Evolutionary conservation across 345 rosid species (phyloP), one percentile per base, ranked within the genome.

Genomic region (Lepidium didymum): DNA sequence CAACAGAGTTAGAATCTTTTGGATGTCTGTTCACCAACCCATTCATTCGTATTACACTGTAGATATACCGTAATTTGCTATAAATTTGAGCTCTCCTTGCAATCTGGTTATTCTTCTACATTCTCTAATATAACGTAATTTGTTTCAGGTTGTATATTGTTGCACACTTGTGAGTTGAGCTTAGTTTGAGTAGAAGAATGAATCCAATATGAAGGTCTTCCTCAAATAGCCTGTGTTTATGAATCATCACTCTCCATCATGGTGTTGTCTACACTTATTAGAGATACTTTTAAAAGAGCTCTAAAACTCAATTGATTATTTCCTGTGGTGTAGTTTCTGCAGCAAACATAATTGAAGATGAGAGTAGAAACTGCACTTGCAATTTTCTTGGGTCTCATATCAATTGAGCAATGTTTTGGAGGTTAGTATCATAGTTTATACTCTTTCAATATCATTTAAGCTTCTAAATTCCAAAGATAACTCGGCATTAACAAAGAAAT

Each of bases 331-430:
- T 50, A 68, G 36, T 52, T 57, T n/a, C 52, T 29, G 45, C 35
- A 47, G 47, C 70, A 66, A 33, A 54, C 35, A 65, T 67, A 82
- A 69, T 90, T 84, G 91, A 91, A 79, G 88, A 78, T 76, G 53
- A 79, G 67, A 67, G 76, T 79, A 59, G 68, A 71, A 77, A 74
- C 78, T 10, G 69, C 66, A 15, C 69, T 94, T 70, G 58, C 70
- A 49, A 76, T 70, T 78, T 72, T 87, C 45, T 18, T 80, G 59
- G 18, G 79, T 62, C 67, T 91, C 67, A 74, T 84, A 74, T 73
- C 81, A 72, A 35, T 89, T 74, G 88, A 75, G 62, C 89, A 45
- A 69, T 80, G 86, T 74, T 67, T 81, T 73, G 83, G 88, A 61
- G 95, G 99, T 94, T 53, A 82, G 88, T 83, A 67, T 72, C 68